phyloP scores from a whole-genome alignment of 768 basidiomycete species.

The Tubosaeta sp. region DNA sequence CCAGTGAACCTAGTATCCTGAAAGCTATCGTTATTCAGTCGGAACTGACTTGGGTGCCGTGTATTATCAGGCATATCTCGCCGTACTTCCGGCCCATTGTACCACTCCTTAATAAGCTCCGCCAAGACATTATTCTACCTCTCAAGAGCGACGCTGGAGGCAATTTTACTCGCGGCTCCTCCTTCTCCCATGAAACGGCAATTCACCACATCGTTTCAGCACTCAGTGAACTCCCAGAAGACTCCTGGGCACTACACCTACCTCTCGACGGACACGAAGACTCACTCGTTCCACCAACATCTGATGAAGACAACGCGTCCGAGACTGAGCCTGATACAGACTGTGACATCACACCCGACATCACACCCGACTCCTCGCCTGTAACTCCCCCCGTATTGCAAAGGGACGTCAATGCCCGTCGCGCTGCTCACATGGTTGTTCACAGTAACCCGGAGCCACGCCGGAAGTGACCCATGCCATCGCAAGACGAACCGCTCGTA shows the following conservation, averaged over 20 bases:
- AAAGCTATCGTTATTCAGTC: background rate
- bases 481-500: background rate
- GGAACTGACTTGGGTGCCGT: background rate
- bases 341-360: too few relatives aligned
- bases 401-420: background rate
- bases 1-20: background rate
- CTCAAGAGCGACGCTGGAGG: background rate
- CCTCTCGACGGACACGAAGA: too few relatives aligned
- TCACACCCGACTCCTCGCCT: background rate
- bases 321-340: background rate
- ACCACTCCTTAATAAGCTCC: background rate
- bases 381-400: background rate
- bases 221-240: background rate
- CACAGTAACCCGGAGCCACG: background rate
- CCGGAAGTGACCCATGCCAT: background rate
- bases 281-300: too few relatives aligned
- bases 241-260: background rate
- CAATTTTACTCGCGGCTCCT: background rate
- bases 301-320: background rate
- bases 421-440: background rate
- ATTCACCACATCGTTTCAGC: background rate
- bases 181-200: background rate
- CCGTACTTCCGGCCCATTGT: background rate
- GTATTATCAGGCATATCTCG: background rate
- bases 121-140: background rate